Conservation (phyloP, 148 eudicot genomes). For the Rhododendron ovatum region DNA sequence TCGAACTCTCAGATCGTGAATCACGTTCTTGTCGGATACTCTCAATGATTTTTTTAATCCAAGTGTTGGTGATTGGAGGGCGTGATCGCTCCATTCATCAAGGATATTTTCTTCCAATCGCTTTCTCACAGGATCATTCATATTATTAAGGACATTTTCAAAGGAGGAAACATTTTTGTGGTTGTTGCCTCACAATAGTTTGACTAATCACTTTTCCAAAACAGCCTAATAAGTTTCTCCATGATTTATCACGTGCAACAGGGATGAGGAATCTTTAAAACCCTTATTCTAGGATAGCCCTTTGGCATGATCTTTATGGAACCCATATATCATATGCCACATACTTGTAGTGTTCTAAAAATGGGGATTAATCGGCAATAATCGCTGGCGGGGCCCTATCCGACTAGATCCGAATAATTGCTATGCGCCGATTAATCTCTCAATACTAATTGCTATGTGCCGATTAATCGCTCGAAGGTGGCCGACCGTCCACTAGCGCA, state of each 20-base stretch:
- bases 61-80: not conserved
- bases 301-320: not conserved
- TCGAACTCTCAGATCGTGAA: too few relatives aligned
- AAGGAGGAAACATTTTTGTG: not conserved
- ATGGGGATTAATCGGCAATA: too few relatives aligned
- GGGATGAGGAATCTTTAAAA: not conserved
- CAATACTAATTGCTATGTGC: too few relatives aligned
- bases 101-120: not conserved
- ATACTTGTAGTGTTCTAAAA: too few relatives aligned
- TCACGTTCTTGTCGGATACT: too few relatives aligned
- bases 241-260: not conserved
- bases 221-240: not conserved
- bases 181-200: not conserved
- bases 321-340: not conserved
- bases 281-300: not conserved
- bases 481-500: too few relatives aligned
- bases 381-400: too few relatives aligned
- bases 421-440: too few relatives aligned
- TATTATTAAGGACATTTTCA: not conserved
- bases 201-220: not conserved
- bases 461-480: too few relatives aligned
- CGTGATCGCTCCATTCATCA: not conserved
- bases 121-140: not conserved
- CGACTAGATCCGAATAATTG: too few relatives aligned
- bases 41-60: not conserved